Evolutionary conservation across 2,329 filamentous ascomycete species (phyloP), one percentile per base, ranked within the genome.

Genomic region (Exophiala sp.): DNA sequence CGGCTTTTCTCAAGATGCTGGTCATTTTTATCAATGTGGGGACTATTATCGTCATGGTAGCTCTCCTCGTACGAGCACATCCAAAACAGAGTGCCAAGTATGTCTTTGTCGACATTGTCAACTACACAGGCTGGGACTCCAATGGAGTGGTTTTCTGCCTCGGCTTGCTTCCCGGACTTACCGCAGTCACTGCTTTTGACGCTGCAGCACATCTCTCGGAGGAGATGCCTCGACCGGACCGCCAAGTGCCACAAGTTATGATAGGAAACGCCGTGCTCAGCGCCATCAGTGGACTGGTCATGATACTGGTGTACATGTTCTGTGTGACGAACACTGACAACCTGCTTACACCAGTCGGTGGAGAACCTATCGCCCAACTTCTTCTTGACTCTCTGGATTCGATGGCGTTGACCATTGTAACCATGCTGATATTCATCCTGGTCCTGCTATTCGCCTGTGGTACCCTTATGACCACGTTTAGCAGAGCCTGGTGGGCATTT

Each of bases 71-170:
- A 1, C 47, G 44, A 32, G 49, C 52, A 9, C 38, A 46, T 9
- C 44, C 57, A 9, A 62, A 59, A 36, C 54, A 60, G 21, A 18
- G 50, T 3, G 59, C 52, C 0, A 18, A 48, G 3, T 29, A 49
- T 7, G 55, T 65, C 0, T 61, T 65, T 9, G 24, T 44, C 4
- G 34, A 59, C 3, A 58, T 55, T 20, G 45, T 62, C 11, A 64
- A 65, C 11, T 20, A 40, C 2, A 64, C 58, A 11, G 66, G 66
- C 7, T 69, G 66, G 66, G n/a, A 18, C 2, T 45, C 42, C 2
- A 54, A 65, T 21, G 63, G 63, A 0, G 42, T 54, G 1, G 51
- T 63, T 1, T 66, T 57, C 42, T 58, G 52, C 14, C 43, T 60
- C 1, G 47, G n/a, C 12, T 4, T 60, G 3, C 18, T 60, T 7